Percentiles rank a stretch among this genome's conserved stretches.
These are phyloP conservation scores for Collybia mongolica DNA, from an alignment of 768 basidiomycete genomes.

Conservation along the genomic window DNA sequence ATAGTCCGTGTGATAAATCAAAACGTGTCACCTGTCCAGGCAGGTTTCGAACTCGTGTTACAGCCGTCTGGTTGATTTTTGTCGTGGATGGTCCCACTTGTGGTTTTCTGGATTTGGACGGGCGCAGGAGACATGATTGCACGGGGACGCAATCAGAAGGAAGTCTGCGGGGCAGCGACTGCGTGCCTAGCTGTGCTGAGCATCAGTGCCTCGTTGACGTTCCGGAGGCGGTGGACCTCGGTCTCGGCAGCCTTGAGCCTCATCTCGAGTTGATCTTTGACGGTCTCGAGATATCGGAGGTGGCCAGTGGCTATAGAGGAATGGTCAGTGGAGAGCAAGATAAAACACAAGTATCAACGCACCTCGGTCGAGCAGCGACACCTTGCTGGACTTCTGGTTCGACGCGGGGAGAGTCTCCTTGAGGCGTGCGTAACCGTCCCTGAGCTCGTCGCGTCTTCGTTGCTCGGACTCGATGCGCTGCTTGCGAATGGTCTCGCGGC, in stretches of 20 bases:
- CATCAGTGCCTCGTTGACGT: constrained; percentile 88
- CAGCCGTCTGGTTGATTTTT: constrained; percentile 27
- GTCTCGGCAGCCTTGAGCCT: constrained; percentile 76
- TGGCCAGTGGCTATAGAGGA: constrained; percentile 68
- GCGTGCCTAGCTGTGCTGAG: constrained; percentile 77
- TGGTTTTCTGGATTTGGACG: constrained; percentile 6
- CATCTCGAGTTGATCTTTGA: constrained; percentile 71
- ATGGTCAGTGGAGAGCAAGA: constrained; percentile 11
- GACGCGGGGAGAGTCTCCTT: constrained; percentile 88
- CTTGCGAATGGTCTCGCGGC: constrained; percentile 87
- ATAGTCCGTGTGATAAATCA: constrained; percentile 55
- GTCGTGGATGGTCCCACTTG: constrained; percentile 9
- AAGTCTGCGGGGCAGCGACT: constrained; percentile 18
- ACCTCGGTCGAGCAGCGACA: constrained; percentile 85
- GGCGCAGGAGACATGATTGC: constrained; percentile 3
- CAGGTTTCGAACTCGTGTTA: constrained; percentile 45
- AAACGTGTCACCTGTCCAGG: constrained; percentile 55
- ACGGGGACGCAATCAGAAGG: constrained; percentile 16
- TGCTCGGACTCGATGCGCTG: constrained; percentile 95
- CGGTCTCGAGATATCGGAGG: constrained; percentile 84
- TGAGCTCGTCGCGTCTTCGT: constrained; percentile 87
- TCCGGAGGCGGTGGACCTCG: constrained; percentile 79
- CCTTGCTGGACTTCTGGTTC: constrained; percentile 93
- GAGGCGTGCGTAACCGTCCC: constrained; percentile 88
- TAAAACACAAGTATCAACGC: constrained; percentile 20